These are phyloP conservation scores for Tolypocladium ovalisporum DNA, from an alignment of 2,329 filamentous ascomycete genomes.

Conservation along the genomic window DNA sequence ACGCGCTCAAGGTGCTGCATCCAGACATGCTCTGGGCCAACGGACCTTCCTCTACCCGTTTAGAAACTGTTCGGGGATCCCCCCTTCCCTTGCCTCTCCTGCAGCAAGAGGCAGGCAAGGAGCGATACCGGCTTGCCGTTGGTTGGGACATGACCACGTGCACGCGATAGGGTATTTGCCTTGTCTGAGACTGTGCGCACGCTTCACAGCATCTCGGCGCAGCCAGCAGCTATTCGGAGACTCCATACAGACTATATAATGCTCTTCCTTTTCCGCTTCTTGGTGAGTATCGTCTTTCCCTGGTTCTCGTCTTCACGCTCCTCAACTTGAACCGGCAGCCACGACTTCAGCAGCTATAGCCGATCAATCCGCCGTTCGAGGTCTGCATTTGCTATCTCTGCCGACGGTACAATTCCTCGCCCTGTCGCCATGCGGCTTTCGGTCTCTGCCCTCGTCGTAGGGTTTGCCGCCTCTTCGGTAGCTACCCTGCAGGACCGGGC, in stretches of 20 bases:
- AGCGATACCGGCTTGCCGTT: background rate
- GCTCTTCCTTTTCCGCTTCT: background rate
- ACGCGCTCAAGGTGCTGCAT: too few species aligned
- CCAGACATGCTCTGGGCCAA: background rate
- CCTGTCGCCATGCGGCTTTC: conserved; percentile 1
- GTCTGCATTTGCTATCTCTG: background rate
- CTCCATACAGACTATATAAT: background rate
- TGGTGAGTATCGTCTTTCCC: background rate
- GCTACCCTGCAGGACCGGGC: background rate
- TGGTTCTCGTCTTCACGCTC: background rate
- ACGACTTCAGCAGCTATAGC: background rate
- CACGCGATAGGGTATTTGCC: background rate
- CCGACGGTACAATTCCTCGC: background rate
- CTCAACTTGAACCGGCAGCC: background rate
- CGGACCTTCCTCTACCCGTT: background rate
- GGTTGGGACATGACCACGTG: background rate
- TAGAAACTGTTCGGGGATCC: background rate
- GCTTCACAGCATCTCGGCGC: background rate
- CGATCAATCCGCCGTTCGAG: background rate
- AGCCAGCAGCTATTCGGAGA: too few species aligned
- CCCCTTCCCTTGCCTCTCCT: background rate
- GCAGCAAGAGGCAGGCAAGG: background rate
- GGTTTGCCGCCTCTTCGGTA: background rate
- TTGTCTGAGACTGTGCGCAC: background rate
- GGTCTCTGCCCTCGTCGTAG: background rate